Conservation (phyloP, 2,329 filamentous ascomycete genomes). For the Neofusicoccum kwambonambiense region DNA sequence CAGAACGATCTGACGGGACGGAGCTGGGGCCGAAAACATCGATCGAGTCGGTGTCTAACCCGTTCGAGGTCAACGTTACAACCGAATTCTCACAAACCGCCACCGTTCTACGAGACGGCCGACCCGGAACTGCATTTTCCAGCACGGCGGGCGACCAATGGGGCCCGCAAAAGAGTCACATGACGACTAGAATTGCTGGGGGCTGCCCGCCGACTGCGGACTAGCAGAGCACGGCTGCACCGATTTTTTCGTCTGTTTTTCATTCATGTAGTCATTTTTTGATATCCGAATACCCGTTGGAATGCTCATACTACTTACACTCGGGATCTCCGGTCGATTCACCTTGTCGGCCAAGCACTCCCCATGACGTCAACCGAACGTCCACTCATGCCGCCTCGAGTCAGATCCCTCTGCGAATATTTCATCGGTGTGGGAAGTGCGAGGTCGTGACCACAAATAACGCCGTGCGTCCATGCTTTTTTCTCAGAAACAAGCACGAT, state of each 20-base stretch:
- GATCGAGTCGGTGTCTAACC: neutral
- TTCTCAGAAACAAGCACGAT: neutral
- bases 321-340: too few species aligned
- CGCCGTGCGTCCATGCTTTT: constrained; percentile 1
- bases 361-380: too few species aligned
- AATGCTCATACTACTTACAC: too few species aligned
- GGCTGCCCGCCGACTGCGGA: neutral
- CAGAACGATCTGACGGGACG: neutral
- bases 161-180: neutral
- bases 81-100: neutral
- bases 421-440: too few species aligned
- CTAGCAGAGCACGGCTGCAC: neutral
- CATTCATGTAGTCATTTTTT: too few species aligned
- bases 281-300: too few species aligned
- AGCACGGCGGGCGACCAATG: neutral
- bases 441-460: neutral
- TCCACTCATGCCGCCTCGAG: too few species aligned
- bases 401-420: too few species aligned
- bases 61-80: neutral
- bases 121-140: neutral
- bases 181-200: neutral
- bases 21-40: neutral
- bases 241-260: too few species aligned
- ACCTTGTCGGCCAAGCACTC: too few species aligned
- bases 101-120: neutral